Evolutionary conservation across 78 protist species (phyloP).

Genomic region (Chrysochromulina tobinii): DNA sequence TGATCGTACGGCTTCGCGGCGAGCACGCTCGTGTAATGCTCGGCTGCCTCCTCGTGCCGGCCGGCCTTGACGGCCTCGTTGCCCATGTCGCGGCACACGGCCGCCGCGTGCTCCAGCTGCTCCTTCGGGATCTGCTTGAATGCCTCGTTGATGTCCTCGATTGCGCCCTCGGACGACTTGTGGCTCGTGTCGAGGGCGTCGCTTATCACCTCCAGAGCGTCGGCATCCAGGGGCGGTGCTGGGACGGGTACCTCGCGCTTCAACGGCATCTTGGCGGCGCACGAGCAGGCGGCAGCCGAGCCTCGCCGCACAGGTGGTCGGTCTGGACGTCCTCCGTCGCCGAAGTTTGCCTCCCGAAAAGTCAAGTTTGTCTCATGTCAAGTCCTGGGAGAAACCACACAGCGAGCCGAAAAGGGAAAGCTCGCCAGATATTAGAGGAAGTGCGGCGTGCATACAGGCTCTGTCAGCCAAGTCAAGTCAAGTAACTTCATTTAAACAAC

Average conservation of each 20-base stretch:
- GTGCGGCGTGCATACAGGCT: no score
- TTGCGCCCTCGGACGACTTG: background rate
- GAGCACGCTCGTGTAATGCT: slow-evolving; percentile 4
- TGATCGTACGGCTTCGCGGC: slow-evolving; percentile 3
- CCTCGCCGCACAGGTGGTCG: no score
- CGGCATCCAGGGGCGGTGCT: background rate
- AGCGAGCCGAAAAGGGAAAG: no score
- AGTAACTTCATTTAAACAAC: no score
- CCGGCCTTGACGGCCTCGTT: slow-evolving; percentile 9
- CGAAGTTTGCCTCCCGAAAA: no score
- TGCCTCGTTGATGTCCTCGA: background rate
- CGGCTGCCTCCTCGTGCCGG: slow-evolving; percentile 6
- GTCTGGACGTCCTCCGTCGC: no score
- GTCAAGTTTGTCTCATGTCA: no score
- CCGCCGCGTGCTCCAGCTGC: background rate
- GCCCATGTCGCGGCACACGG: background rate
- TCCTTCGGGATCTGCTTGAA: background rate
- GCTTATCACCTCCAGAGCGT: background rate
- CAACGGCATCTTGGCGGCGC: background rate
- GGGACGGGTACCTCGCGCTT: background rate
- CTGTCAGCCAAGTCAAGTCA: no score
- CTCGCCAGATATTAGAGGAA: no score
- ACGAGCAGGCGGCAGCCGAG: no score
- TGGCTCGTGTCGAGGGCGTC: background rate
- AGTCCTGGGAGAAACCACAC: no score